These are phyloP conservation scores for Ustanciosporium gigantosporum DNA, from an alignment of 1,284 basidiomycete species.

Conservation along the genomic window DNA sequence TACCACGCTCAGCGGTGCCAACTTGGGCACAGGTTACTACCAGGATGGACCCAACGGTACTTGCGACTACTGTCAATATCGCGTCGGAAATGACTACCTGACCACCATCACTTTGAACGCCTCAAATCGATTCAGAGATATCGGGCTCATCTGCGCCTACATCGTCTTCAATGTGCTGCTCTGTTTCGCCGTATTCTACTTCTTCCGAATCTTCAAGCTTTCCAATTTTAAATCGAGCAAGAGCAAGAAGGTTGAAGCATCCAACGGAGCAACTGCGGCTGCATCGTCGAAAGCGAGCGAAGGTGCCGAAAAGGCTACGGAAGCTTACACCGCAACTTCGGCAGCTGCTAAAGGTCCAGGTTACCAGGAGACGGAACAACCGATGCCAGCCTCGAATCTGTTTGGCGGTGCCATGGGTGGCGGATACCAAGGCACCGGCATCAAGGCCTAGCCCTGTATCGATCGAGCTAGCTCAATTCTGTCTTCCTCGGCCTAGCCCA, in stretches of 20 bases:
- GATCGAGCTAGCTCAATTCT: too few relatives aligned
- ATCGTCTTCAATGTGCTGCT: conserved; percentile 67
- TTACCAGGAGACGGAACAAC: background rate
- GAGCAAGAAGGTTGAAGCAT: conserved; percentile 1
- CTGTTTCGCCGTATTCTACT: conserved; percentile 44
- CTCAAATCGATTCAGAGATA: conserved; percentile 34
- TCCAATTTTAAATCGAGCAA: conserved; percentile 12
- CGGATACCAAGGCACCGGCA: conserved; percentile 8
- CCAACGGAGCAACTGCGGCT: too few relatives aligned
- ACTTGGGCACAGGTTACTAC: conserved; percentile 41
- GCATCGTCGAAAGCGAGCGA: conserved; percentile 2
- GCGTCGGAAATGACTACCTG: conserved; percentile 68
- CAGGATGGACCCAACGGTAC: conserved; percentile 58
- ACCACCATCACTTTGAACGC: conserved; percentile 21
- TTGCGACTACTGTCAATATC: conserved; percentile 63
- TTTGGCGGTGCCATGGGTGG: too few relatives aligned
- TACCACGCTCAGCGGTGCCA: conserved; percentile 18
- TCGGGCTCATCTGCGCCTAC: conserved; percentile 68
- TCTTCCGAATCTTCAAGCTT: conserved; percentile 43
- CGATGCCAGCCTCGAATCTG: conserved; percentile 2
- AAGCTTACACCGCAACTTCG: conserved; percentile 6
- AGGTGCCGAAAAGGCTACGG: conserved; percentile 1
- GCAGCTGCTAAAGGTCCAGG: conserved; percentile 10
- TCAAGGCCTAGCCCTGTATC: conserved; percentile 2
- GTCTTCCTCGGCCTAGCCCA: too few relatives aligned